Percentiles rank a stretch among this genome's conserved stretches.
phyloP scores from a whole-genome alignment of 2,329 filamentous ascomycete genomes.

The Trichoderma aggressivum region DNA sequence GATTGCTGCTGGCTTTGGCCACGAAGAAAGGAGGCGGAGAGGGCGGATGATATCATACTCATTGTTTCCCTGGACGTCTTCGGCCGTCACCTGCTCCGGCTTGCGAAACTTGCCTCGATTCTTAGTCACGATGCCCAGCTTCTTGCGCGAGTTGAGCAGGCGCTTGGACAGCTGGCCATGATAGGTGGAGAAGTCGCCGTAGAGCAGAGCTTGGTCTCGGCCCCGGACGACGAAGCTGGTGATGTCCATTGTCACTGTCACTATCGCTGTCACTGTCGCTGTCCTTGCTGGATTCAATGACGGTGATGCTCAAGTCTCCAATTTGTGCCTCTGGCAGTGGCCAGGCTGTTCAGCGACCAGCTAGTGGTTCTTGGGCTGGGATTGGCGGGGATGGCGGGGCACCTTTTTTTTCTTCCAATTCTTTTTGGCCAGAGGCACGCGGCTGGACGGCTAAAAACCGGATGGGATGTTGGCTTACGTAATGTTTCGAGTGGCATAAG shows the following conservation, averaged over 20 bases:
- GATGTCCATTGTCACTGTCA: constrained; percentile 76
- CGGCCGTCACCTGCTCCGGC: constrained; percentile 66
- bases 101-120: constrained; percentile 82
- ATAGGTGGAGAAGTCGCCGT: constrained; percentile 87
- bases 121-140: constrained; percentile 76
- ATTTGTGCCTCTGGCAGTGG: background rate
- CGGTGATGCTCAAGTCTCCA: background rate
- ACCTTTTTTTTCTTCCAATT: background rate
- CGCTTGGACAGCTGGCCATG: constrained; percentile 74
- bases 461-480: background rate
- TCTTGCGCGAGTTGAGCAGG: constrained; percentile 78
- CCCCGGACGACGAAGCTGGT: constrained; percentile 77
- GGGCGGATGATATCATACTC: constrained; percentile 55
- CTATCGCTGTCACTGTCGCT: constrained; percentile 34
- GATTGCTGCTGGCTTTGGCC: background rate
- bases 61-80: constrained; percentile 69
- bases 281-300: background rate
- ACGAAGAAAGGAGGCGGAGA: background rate
- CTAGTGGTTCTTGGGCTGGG: constrained; percentile 3
- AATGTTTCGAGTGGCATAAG: background rate
- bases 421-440: background rate
- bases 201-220: constrained; percentile 77
- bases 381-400: constrained; percentile 11
- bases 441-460: background rate
- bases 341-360: constrained; percentile 6